Conservation (phyloP, 2,329 filamentous ascomycete genomes). For the Curvularia sp. region DNA sequence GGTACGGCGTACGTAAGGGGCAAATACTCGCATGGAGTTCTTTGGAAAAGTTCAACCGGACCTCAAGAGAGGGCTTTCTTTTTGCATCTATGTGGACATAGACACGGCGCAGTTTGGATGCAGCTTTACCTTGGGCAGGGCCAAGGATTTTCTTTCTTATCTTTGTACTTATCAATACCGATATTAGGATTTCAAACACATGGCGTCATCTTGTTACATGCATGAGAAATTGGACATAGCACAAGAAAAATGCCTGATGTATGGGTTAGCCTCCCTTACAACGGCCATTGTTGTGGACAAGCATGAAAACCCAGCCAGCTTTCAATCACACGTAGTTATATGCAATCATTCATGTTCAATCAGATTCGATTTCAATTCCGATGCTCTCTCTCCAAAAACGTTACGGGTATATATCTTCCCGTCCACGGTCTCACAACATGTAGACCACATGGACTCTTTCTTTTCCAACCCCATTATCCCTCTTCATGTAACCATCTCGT, state of each 20-base stretch:
- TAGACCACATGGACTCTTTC: not conserved
- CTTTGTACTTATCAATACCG: not conserved
- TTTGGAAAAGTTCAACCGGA: not conserved
- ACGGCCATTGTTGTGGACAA: not conserved
- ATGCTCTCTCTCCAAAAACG: not conserved
- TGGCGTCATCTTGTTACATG: not conserved
- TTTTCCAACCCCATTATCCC: not conserved
- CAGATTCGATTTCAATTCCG: not conserved
- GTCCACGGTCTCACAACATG: not conserved
- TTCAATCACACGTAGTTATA: not conserved
- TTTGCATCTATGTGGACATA: not conserved
- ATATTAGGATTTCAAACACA: not conserved
- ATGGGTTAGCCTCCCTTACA: not conserved
- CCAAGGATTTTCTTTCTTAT: not conserved
- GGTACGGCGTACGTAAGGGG: not conserved
- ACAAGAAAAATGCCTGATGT: not conserved
- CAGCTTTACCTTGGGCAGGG: not conserved
- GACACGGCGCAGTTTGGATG: conserved; percentile 1
- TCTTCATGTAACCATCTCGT: not conserved
- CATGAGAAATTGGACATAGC: too few relatives aligned
- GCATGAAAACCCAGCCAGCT: not conserved
- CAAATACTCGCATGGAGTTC: not conserved
- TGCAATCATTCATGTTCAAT: not conserved
- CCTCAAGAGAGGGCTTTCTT: not conserved
- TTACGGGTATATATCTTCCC: not conserved